Evolutionary conservation across 2,329 filamentous ascomycete species (phyloP).

Genomic region (Rhynchosporium graminicola): DNA sequence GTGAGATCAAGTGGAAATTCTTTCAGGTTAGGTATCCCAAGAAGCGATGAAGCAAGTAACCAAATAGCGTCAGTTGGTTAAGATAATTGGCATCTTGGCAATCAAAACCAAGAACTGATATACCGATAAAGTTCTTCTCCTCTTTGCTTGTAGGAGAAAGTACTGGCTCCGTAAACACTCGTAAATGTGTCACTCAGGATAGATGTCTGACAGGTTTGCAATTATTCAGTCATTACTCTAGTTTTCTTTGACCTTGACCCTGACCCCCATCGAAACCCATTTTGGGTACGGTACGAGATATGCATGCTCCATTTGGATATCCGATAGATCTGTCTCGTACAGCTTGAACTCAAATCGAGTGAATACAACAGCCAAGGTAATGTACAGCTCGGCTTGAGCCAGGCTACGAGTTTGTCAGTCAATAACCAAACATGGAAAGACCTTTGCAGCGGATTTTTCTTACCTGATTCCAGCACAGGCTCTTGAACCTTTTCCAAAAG

Average conservation of each 20-base stretch:
- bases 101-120: too few species aligned
- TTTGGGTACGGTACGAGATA: slow-evolving; percentile 25
- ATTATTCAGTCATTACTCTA: not conserved
- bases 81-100: not conserved
- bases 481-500: slow-evolving; percentile 24
- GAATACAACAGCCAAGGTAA: slow-evolving; percentile 21
- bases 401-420: slow-evolving; percentile 4
- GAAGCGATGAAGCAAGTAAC: not conserved
- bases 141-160: too few species aligned
- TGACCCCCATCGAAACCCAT: slow-evolving; percentile 25
- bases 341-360: slow-evolving; percentile 23
- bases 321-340: slow-evolving; percentile 22
- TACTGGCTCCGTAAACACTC: too few species aligned
- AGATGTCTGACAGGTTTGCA: too few species aligned
- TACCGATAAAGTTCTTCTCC: too few species aligned
- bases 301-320: slow-evolving; percentile 25
- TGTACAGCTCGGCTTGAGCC: slow-evolving; percentile 20
- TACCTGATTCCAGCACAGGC: slow-evolving; percentile 27
- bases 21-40: not conserved
- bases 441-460: not conserved
- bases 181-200: too few species aligned
- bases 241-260: slow-evolving; percentile 14
- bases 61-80: not conserved
- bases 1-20: not conserved
- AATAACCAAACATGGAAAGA: not conserved